Base-by-base conservation (phyloP, 1,284 basidiomycete genomes). In the Trichosporon coremiiforme region DNA sequence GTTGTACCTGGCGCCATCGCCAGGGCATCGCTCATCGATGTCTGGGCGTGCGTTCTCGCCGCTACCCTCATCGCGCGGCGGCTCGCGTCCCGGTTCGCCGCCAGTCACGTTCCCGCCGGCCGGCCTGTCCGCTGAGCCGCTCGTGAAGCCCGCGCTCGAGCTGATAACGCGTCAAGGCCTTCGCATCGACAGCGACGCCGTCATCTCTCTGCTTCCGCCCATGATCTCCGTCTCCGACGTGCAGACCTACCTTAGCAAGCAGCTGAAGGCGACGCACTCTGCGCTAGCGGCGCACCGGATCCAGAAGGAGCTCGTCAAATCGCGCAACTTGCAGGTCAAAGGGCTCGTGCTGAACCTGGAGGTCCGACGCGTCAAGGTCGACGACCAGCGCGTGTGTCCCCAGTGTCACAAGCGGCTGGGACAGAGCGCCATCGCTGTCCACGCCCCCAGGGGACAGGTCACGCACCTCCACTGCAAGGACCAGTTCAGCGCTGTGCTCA, bases 401-500 rank as follows among this genome's bases (percentile, higher is more conserved):
- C 91, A 94, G 79, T 99, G 96, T 81, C 91, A 95, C 80, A 98
- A 98, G 79, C 88, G 95, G 22, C 85, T 99, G 33, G 97, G 97
- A 0, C 91, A 90, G 75, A 95, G 93, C 71, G 95, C 97, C 47
- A 94, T 99, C 75, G 94, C 95, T 0, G 94, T 98, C 0, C 95
- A 96, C 85, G 86, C 90, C 15, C 95, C 94, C 3, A 77, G 93
- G 66, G 94, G 94, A 3, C 92, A 95, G 80, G 94, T 96, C 1
- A 96, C 94, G 0, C 94, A 96, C 84, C 93, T 95, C 79, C 92
- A 95, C 75, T 97, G 94, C 80, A 90, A 93, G 50, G 94, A 95
- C 79, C 86, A 87, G 1, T 95, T 95, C 81, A 86, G 90, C 15
- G 76, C 72, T 9, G 70, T 67, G 57, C 75, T 83, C 4, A 74